Base-by-base conservation (phyloP, 148 eudicot genomes). In the Simmondsia chinensis region DNA sequence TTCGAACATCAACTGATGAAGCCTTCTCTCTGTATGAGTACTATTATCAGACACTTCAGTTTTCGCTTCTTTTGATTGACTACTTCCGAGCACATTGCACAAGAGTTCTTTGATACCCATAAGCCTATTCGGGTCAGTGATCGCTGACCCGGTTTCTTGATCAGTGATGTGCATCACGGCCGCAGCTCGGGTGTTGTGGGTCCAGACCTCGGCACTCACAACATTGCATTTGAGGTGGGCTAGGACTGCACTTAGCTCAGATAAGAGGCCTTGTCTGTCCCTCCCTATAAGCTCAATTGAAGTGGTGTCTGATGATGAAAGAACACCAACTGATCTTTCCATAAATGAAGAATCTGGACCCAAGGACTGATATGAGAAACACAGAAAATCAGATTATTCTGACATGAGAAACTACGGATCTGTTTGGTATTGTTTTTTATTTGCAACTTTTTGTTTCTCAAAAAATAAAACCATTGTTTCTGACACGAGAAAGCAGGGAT, bases 161-260 rank as follows among this genome's bases (percentile, higher is more conserved):
- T 85, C 95, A 1, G 95, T 84, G 18, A 89, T 81, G 46, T 84
- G 93, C 68, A 89, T 70, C 60, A 89, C 75, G 11, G 93, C 75
- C 23, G 97, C 97, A 13, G 95, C 97, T 5, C 87, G 70, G 7
- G 87, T 76, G 64, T 89, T 89, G 62, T 89, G 97, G 19, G 97
- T 89, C 97, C 97, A 89, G 12, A 89, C 82, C 73, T 89, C 87
- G 7, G 88, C 97, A 20, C 69, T 76, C 27, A 89, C 80, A 36
- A 89, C 95, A 40, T 76, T 84, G 73, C 97, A 89, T 31, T 79
- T 81, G 27, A 74, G 82, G 56, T 81, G 60, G 17, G 88, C 61
- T 1, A 89, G 85, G 41, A 89, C 85, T 21, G 97, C 95, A 50
- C 80, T 71, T 28, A 89, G 68, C 51, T 89, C 97, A 13, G 97